phyloP scores from a whole-genome alignment of 768 basidiomycete genomes.

The Piloderma croceum region DNA sequence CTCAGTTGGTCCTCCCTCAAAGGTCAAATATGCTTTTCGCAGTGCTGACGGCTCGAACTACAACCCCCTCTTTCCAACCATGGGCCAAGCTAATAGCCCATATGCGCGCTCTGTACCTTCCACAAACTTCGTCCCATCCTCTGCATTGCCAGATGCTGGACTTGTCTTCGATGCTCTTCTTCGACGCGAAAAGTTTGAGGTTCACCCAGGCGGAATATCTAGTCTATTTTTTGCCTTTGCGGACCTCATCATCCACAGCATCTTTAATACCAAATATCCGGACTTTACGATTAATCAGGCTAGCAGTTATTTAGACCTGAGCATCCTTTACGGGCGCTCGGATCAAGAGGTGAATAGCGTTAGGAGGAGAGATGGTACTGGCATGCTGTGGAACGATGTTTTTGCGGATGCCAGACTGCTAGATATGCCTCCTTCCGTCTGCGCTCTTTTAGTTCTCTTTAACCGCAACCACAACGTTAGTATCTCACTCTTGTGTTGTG shows the following conservation, averaged over 20 bases:
- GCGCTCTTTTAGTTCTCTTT: slow-evolving; percentile 64
- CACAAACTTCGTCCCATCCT: slow-evolving; percentile 33
- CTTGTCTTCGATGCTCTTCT: slow-evolving; percentile 71
- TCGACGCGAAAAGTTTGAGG: slow-evolving; percentile 34
- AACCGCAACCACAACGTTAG: slow-evolving; percentile 70
- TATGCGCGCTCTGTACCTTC: slow-evolving; percentile 66
- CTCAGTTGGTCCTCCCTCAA: slow-evolving; percentile 8
- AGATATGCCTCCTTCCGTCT: slow-evolving; percentile 67
- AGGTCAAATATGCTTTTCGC: slow-evolving; percentile 47
- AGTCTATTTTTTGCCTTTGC: slow-evolving; percentile 77
- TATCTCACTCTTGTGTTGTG: slow-evolving; percentile 7
- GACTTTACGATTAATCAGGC: slow-evolving; percentile 55
- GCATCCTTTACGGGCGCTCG: slow-evolving; percentile 65
- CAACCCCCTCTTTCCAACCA: slow-evolving; percentile 45
- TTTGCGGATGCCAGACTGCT: slow-evolving; percentile 64
- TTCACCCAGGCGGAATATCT: slow-evolving; percentile 67
- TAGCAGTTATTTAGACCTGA: slow-evolving; percentile 73
- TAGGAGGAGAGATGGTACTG: slow-evolving; percentile 59
- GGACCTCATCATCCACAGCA: slow-evolving; percentile 65
- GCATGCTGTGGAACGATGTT: slow-evolving; percentile 59
- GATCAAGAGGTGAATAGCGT: slow-evolving; percentile 37
- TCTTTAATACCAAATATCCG: slow-evolving; percentile 52
- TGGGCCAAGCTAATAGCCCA: slow-evolving; percentile 57
- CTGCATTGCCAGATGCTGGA: slow-evolving; percentile 56
- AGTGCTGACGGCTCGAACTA: slow-evolving; percentile 58